Evolutionary conservation across 2,329 filamentous ascomycete species (phyloP), one percentile per base, ranked within the genome.

Genomic region (Colletotrichum agaves): DNA sequence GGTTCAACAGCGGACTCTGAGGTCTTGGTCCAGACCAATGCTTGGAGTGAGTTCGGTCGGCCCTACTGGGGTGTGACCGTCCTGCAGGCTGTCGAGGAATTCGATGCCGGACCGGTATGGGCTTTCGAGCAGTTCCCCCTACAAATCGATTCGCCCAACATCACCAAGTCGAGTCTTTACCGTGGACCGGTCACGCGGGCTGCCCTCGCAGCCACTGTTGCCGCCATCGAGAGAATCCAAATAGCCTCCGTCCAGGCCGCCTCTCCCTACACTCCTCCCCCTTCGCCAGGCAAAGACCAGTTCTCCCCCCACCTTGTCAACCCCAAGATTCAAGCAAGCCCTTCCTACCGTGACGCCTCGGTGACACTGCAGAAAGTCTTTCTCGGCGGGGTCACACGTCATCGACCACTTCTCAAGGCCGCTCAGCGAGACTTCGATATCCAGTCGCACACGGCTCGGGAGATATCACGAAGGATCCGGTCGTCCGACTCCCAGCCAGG

Each of bases 31-130:
- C 49, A 72, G 21, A 70, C 71, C 5, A 69, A 76, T 5, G 55
- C 67, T 4, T 71, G 74, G 60, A 73, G 71, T 50, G 56, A 71
- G 10, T 68, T 67, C 8, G 80, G 80, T 11, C 77, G 80, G 21
- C 74, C 77, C 2, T 75, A 81, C 64, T 82, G 80, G 80, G 80
- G 77, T 5, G 75, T 82, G 10, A 81, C 80, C 3, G 75, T 81
- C 17, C 71, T 77, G 6, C 76, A 82, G 69, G 80, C 80, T 10
- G 78, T 78, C 17, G 78, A 78, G 58, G 73, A 80, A 49, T 78
- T 81, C 61, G 80, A 82, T 58, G 78, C 78, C n/a, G 80, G 80
- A 6, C 80, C 79, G 0, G 78, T 82, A 7, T 82, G 80, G 80
- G 79, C 79, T 1, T 82, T 78, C 63, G 79, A 82, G 41, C 80